phyloP scores from a whole-genome alignment of 495 filamentous ascomycete species.

The Trichoderma virens region DNA sequence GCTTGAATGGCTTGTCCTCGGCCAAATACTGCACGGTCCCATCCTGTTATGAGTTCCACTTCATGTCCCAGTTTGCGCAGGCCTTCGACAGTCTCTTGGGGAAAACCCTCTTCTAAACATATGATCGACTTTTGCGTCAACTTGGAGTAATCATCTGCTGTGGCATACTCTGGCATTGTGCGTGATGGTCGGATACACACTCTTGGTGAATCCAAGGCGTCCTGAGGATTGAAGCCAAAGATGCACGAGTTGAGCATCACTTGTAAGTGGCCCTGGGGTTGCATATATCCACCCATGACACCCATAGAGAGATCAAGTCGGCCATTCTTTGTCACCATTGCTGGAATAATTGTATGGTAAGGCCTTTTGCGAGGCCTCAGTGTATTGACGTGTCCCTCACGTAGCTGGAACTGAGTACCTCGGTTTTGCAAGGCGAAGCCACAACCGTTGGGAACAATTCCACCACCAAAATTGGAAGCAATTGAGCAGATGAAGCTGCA shows the following conservation, averaged over 20 bases:
- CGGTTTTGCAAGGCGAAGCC: constrained; percentile 95
- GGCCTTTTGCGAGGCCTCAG: constrained; percentile 76
- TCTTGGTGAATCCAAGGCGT: constrained; percentile 82
- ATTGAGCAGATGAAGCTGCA: constrained; percentile 96
- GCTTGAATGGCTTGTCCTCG: constrained; percentile 80
- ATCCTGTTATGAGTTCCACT: constrained; percentile 59
- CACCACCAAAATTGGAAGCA: constrained; percentile 83
- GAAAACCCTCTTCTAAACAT: constrained; percentile 80
- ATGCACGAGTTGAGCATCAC: constrained; percentile 84
- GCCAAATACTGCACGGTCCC: constrained; percentile 69
- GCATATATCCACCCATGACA: constrained; percentile 99
- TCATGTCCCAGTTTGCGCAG: constrained; percentile 64
- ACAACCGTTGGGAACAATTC: constrained; percentile 72
- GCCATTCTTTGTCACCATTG: constrained; percentile 77
- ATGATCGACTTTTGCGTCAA: constrained; percentile 34
- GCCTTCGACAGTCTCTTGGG: constrained; percentile 54
- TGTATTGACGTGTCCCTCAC: constrained; percentile 62
- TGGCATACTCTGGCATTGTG: constrained; percentile 37
- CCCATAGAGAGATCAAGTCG: constrained; percentile 81
- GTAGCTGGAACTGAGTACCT: constrained; percentile 70
- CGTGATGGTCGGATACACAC: constrained; percentile 71
- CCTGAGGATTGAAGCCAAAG: constrained; percentile 75
- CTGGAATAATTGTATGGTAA: constrained; percentile 97
- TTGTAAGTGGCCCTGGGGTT: constrained; percentile 95
- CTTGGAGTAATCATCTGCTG: constrained; percentile 11